Evolutionary conservation across 495 filamentous ascomycete genomes (phyloP), one percentile per base, ranked within the genome.

Genomic region (Zalerion maritima): DNA sequence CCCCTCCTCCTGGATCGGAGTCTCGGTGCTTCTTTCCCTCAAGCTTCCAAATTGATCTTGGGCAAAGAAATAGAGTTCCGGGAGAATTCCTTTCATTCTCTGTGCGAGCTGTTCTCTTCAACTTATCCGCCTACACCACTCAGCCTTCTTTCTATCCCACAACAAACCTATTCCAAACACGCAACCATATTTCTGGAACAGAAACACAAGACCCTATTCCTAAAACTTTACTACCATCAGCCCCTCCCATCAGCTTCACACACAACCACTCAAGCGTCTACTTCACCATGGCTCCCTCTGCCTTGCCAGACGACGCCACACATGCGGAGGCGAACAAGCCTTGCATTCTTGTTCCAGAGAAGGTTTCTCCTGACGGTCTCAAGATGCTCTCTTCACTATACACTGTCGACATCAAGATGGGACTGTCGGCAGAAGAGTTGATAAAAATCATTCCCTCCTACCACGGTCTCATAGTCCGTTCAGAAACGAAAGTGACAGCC

Each of bases 281-380:
- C 11, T 24, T 24, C 23, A 30, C 20, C 29, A 62, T 60, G 56
- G 38, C 54, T 0, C 56, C 55, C 12, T 52, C 54, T 28, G 52
- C 49, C 5, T 27, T 45, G 15, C 20, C 30, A 6, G 32, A 36
- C 6, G 20, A 35, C 14, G 29, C 40, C 11, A 12, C 34, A 15
- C 6, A 37, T 7, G 11, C 39, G 2, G 7, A 26, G 29, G 10
- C 39, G 15, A 14, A 28, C 14, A 45, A 44, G 23, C 66, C 69
- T 19, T 69, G 69, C 37, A 69, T 80, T 37, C 69, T 81, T 21
- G 70, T 79, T 11, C 67, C 76, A 1, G 76, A 81, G 45, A 80
- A 78, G 45, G 62, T 81, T 28, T 81, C 76, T n/a, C 58, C 66
- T 9, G 77, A 82, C 52, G 75, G 75, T 17, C 62, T 82, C 8